Evolutionary conservation across 148 eudicot genomes (phyloP), one percentile per base, ranked within the genome.

Genomic region (Linanthus parryae): DNA sequence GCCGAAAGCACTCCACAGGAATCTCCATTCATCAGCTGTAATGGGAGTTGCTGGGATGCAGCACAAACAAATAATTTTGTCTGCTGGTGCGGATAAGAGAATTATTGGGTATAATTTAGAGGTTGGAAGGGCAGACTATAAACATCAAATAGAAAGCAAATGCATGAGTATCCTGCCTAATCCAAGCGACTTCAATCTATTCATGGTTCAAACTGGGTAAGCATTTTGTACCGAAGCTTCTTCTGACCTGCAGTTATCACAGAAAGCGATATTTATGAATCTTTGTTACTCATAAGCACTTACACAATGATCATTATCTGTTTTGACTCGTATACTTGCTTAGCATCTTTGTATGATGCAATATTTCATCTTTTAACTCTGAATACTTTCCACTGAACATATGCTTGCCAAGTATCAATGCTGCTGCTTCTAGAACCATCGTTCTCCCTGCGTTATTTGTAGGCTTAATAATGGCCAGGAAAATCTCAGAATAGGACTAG

Each of bases 31-130:
- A 33, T 84, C 96, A 23, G 99, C 96, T 50, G 99, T 92, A 39
- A 92, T 92, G 99, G 99, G 99, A 62, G 83, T 92, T 64, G 94
- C 99, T 44, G 99, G 99, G 62, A 61, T 92, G 86, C 84, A 69
- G 60, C 85, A 92, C 41, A 87, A 77, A 66, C 73, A 75, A 54
- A 70, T 79, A 61, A 75, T 92, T 50, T 45, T 92, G 35, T 87
- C 98, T 56, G 94, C 56, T 44, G 98, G 98, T 62, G 85, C 88
- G 0, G 99, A 92, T 67, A 87, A 76, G 76, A 70, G 90, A 58
- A 88, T 92, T 56, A 56, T 83, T 36, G 99, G 96, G 61, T 92
- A 61, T 56, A 96, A 92, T 60, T 51, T 87, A 27, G 33, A 4
- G 36, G 67, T 78, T 56, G 85, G 80, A 50, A 84, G 99, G 72